Conservation (phyloP, 2,329 filamentous ascomycete genomes). For the Monilinia aucupariae region DNA sequence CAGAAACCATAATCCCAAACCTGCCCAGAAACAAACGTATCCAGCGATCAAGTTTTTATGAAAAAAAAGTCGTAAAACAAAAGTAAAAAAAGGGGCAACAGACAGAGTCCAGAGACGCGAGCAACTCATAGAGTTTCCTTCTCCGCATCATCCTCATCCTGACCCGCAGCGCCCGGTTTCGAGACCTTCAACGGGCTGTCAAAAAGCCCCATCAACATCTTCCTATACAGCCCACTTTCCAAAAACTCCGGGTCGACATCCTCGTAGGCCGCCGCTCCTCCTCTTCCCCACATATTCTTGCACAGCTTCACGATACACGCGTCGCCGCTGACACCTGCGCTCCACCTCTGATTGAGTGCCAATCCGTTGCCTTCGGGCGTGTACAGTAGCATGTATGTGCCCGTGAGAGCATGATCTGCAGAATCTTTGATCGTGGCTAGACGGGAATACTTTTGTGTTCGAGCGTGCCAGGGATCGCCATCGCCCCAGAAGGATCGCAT, state of each 20-base stretch:
- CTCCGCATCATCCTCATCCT: neutral
- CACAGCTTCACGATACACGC: slow-evolving; percentile 16
- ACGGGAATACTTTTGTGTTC: slow-evolving; percentile 11
- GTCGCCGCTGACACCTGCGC: slow-evolving; percentile 12
- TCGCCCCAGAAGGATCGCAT: slow-evolving; percentile 18
- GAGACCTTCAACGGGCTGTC: neutral
- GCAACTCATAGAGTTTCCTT: neutral
- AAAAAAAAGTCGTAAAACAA: no score
- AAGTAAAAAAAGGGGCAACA: neutral
- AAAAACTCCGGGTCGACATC: slow-evolving; percentile 15
- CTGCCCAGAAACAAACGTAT: no score
- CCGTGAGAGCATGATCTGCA: slow-evolving; percentile 7
- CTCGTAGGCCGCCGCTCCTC: slow-evolving; percentile 11
- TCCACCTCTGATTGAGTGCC: slow-evolving; percentile 12
- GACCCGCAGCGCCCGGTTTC: neutral
- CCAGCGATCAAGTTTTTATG: no score
- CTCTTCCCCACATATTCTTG: slow-evolving; percentile 11
- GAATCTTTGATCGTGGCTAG: neutral
- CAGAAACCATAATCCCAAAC: no score
- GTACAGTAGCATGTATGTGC: slow-evolving; percentile 15
- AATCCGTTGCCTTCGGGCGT: slow-evolving; percentile 10
- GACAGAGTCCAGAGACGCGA: neutral
- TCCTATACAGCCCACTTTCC: slow-evolving; percentile 10
- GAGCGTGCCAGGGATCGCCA: slow-evolving; percentile 12
- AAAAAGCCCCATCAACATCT: slow-evolving; percentile 13